These are phyloP conservation scores for Dictyostelium purpureum DNA, from an alignment of 78 protist genomes.

Conservation along the genomic window DNA sequence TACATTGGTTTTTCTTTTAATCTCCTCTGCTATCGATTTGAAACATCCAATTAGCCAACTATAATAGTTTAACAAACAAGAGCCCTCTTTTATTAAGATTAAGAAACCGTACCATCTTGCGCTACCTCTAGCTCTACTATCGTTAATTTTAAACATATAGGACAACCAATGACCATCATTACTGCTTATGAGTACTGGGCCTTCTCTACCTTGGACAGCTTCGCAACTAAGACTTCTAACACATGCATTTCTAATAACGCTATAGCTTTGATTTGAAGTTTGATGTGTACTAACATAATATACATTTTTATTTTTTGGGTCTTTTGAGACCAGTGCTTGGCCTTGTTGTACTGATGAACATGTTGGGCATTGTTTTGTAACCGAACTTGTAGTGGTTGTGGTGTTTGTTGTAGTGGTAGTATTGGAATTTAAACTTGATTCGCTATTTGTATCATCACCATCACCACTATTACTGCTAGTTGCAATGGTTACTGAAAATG, in stretches of 20 bases:
- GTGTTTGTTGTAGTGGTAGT: neutral
- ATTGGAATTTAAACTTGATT: neutral
- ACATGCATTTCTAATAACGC: slow-evolving; percentile 41
- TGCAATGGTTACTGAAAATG: neutral
- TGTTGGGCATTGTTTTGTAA: slow-evolving; percentile 39
- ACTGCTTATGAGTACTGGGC: slow-evolving; percentile 39
- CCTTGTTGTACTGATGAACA: slow-evolving; percentile 46
- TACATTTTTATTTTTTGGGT: neutral
- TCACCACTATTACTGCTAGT: neutral
- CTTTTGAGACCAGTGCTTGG: slow-evolving; percentile 42
- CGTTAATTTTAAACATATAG: slow-evolving; percentile 53
- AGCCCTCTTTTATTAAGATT: neutral
- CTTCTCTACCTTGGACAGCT: slow-evolving; percentile 59
- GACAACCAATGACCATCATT: slow-evolving; percentile 22
- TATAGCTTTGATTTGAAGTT: slow-evolving; percentile 39
- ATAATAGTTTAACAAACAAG: slow-evolving; percentile 16
- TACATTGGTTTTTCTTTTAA: slow-evolving; percentile 16
- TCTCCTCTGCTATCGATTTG: slow-evolving; percentile 28
- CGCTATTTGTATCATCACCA: neutral
- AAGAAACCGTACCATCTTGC: slow-evolving; percentile 52
- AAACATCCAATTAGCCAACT: slow-evolving; percentile 46
- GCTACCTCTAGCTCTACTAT: slow-evolving; percentile 47
- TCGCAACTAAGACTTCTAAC: slow-evolving; percentile 51
- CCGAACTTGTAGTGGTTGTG: neutral
- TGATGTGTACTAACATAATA: slow-evolving; percentile 64